Conservation (phyloP, 2,329 filamentous ascomycete species). For the Neopestalotiopsis sp. region DNA sequence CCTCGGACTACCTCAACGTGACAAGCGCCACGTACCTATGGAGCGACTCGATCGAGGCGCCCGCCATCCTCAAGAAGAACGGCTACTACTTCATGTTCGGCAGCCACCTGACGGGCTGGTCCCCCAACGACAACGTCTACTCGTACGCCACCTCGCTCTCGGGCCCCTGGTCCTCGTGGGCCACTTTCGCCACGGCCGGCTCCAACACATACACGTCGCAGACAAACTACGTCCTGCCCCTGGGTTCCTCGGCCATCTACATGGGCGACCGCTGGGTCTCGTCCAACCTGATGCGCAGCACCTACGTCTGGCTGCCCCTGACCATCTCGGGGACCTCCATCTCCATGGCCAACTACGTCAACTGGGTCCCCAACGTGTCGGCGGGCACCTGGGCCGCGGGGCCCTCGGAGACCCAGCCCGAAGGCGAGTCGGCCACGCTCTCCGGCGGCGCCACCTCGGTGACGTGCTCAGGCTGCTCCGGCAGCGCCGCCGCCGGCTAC, state of each 20-base stretch:
- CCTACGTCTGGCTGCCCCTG: constrained; percentile 70
- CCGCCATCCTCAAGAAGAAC: constrained; percentile 65
- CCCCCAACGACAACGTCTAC: constrained; percentile 70
- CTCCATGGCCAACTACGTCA: constrained; percentile 56
- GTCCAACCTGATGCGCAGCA: constrained; percentile 63
- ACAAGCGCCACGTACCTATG: constrained; percentile 56
- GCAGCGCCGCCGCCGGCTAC: constrained; percentile 55
- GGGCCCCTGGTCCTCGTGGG: constrained; percentile 67
- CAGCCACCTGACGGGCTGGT: constrained; percentile 61
- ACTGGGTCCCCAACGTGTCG: constrained; percentile 56
- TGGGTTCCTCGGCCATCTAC: constrained; percentile 56
- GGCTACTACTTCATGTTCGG: constrained; percentile 71
- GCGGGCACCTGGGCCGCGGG: constrained; percentile 50
- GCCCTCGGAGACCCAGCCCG: constrained; percentile 52
- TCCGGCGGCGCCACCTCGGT: constrained; percentile 50
- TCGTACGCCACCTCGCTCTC: constrained; percentile 61
- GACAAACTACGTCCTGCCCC: constrained; percentile 62
- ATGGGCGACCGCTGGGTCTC: constrained; percentile 72
- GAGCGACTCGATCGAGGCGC: constrained; percentile 62
- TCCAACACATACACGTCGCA: constrained; percentile 65
- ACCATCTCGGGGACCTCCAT: constrained; percentile 57
- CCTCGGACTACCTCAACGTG: constrained; percentile 62
- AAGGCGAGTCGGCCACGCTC: constrained; percentile 56
- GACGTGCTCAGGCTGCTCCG: constrained; percentile 58
- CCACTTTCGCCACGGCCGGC: constrained; percentile 61